Evolutionary conservation across 75 land plant genomes (phyloP), one percentile per base, ranked within the genome.

Genomic region (Chamaecyparis obtusa): DNA sequence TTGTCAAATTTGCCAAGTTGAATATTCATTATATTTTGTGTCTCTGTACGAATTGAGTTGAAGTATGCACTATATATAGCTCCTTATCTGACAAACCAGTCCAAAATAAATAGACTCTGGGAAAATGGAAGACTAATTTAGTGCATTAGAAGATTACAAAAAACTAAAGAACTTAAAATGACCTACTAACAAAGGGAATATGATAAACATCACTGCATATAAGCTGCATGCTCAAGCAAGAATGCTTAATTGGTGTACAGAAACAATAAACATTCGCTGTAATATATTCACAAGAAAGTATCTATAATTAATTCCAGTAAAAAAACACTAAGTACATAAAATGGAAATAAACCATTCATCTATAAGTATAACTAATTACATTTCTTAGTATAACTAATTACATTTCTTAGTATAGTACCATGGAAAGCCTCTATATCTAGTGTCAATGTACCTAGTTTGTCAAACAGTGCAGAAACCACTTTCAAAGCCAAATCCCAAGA

Each of bases 401-500:
- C 5, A 43, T 80, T n/a, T 80, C n/a, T 19, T 30, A 79, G 82
- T 21, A 79, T 21, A 43, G 8, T 79, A 27, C 27, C 37, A 44
- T 8, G 1, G 39, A n/a, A 44, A 80, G 30, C 30, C 10, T 80
- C 43, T 24, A 80, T 24, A 80, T 80, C 27, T 21, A 41, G 76
- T 33, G 36, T 3, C 15, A 30, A 32, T 33, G 10, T 90, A 97
- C 99, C 97, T 90, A 98, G 76, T 91, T 91, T 95, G 54, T 91
- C 92, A 89, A 98, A 98, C 83, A 95, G 89, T n/a, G 93, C 74
- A 30, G 98, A 91, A 44, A 96, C 87, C 88, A 98, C 88, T 87
- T 92, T 93, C 86, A 98, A 95, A n/a, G 96, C 87, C 91, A 93
- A 85, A 85, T 94, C 97, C 96, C 96, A 98, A 2, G 94, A 95